phyloP scores from a whole-genome alignment of 768 basidiomycete genomes.

The Kwoniella botswanensis region DNA sequence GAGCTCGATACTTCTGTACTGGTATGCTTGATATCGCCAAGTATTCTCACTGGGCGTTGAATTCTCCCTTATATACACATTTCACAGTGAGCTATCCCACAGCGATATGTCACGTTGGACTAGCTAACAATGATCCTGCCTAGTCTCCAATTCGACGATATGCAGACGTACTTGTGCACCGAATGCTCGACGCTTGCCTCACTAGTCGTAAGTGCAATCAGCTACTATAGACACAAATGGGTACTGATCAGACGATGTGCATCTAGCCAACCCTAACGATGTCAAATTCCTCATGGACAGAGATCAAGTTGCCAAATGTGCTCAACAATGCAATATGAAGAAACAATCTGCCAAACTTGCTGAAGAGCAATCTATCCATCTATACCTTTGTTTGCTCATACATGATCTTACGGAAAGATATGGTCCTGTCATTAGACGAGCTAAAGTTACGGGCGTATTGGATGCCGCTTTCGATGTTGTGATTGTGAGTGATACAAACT shows the following conservation, averaged over 20 bases:
- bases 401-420: conserved; percentile 91
- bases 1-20: conserved; percentile 97
- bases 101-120: conserved; percentile 63
- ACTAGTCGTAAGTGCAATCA: conserved; percentile 41
- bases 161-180: conserved; percentile 92
- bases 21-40: conserved; percentile 99
- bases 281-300: conserved; percentile 96
- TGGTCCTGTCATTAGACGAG: conserved; percentile 92
- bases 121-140: conserved; percentile 52
- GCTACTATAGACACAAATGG: no score
- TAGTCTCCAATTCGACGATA: conserved; percentile 68
- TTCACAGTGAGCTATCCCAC: conserved; percentile 52
- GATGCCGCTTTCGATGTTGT: conserved; percentile 97
- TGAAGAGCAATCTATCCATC: conserved; percentile 93
- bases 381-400: conserved; percentile 93
- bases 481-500: conserved; percentile 59
- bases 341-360: conserved; percentile 81
- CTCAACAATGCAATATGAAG: conserved; percentile 97
- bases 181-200: conserved; percentile 89
- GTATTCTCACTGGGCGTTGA: conserved; percentile 91
- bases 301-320: conserved; percentile 95
- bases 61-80: conserved; percentile 81
- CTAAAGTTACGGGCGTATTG: conserved; percentile 93
- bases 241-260: background rate
- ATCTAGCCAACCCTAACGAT: conserved; percentile 63